phyloP scores from a whole-genome alignment of 1,284 basidiomycete species.

The Ceratobasidium papillatum region DNA sequence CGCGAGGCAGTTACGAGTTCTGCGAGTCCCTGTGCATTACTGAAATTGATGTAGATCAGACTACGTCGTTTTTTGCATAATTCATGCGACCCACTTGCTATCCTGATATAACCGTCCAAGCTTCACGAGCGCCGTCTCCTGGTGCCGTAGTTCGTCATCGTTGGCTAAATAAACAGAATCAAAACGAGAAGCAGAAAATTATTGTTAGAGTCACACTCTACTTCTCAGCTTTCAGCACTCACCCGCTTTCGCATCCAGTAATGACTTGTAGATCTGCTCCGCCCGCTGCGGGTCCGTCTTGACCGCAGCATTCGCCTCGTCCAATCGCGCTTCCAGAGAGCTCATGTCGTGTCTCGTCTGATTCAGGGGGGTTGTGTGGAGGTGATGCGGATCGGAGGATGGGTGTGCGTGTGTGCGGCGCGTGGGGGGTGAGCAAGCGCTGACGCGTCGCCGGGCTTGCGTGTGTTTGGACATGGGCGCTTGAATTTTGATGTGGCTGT shows the following conservation, averaged over 20 bases:
- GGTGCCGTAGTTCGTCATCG: slow-evolving; percentile 75
- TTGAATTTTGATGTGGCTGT: background rate
- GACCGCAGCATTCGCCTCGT: slow-evolving; percentile 55
- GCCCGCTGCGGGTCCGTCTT: slow-evolving; percentile 54
- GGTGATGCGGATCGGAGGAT: background rate
- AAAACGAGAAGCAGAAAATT: background rate
- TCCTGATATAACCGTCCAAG: slow-evolving; percentile 91
- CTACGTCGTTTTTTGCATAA: background rate
- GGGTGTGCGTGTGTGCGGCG: slow-evolving; percentile 5
- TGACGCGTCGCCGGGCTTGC: slow-evolving; percentile 40
- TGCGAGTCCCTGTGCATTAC: slow-evolving; percentile 86
- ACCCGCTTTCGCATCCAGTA: slow-evolving; percentile 56
- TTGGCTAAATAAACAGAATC: slow-evolving; percentile 50
- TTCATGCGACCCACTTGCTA: slow-evolving; percentile 66
- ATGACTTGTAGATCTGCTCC: slow-evolving; percentile 74
- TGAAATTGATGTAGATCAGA: slow-evolving; percentile 50
- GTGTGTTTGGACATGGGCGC: slow-evolving; percentile 28
- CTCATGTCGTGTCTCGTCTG: slow-evolving; percentile 16
- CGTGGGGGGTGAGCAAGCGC: slow-evolving; percentile 34
- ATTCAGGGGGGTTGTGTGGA: background rate
- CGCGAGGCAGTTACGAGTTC: slow-evolving; percentile 88
- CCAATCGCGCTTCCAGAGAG: slow-evolving; percentile 47
- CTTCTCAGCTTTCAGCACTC: slow-evolving; percentile 29
- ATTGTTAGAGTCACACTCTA: background rate
- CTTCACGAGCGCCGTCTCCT: slow-evolving; percentile 86